These are phyloP conservation scores for Boletellus sp. DNA, from an alignment of 768 basidiomycete species.

Conservation along the genomic window DNA sequence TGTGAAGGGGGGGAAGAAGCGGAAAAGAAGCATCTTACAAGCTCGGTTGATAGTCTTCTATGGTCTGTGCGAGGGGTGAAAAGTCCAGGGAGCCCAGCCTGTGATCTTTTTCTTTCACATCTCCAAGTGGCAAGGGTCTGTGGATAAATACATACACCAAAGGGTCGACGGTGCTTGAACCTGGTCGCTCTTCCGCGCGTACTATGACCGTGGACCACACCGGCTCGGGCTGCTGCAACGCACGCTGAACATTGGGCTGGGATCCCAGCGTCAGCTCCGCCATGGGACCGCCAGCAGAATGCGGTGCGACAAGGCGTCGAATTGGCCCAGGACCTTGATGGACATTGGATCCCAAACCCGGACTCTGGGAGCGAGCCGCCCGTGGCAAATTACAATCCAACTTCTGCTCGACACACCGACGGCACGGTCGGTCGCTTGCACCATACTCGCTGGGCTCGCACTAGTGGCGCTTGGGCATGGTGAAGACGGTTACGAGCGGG, in stretches of 20 bases:
- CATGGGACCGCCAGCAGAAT: slow-evolving; percentile 3
- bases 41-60: slow-evolving; percentile 7
- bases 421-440: slow-evolving; percentile 16
- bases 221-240: slow-evolving; percentile 6
- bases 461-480: slow-evolving; percentile 11
- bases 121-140: background rate
- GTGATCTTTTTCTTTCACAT: background rate
- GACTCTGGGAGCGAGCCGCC: slow-evolving; percentile 22
- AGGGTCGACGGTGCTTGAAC: background rate
- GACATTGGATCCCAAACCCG: slow-evolving; percentile 6
- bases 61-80: background rate
- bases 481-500: background rate
- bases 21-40: slow-evolving; percentile 12
- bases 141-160: slow-evolving; percentile 12
- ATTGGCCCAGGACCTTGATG: slow-evolving; percentile 14
- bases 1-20: background rate
- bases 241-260: background rate
- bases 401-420: slow-evolving; percentile 16
- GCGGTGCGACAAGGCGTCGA: slow-evolving; percentile 1
- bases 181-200: slow-evolving; percentile 5
- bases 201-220: background rate
- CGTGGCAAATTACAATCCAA: slow-evolving; percentile 13
- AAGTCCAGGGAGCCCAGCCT: slow-evolving; percentile 8
- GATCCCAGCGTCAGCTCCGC: slow-evolving; percentile 7
- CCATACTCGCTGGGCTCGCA: slow-evolving; percentile 18